A percentile compares a stretch with the other conserved stretches of the same genome.
Evolutionary conservation across 192 early-diverging fungal genomes (phyloP).

Genomic region (Chytriomyces confervae): DNA sequence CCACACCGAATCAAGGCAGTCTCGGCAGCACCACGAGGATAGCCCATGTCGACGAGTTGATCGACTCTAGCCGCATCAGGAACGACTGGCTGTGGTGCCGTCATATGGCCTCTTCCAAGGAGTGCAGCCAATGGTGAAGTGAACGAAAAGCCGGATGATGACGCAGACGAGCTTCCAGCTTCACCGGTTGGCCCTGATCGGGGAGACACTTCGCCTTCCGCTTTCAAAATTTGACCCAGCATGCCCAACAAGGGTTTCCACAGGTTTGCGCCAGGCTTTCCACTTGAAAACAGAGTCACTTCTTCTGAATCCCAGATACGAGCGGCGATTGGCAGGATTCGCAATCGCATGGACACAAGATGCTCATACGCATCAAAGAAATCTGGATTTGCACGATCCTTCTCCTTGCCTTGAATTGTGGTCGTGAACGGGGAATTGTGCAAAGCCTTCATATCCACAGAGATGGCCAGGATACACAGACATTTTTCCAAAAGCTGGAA

Average conservation of each 20-base stretch:
- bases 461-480: slow-evolving; percentile 68
- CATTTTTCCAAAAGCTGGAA: slow-evolving; percentile 60
- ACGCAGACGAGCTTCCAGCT: neutral
- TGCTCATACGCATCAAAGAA: slow-evolving; percentile 79
- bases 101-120: slow-evolving; percentile 15
- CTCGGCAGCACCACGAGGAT: slow-evolving; percentile 76
- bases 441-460: slow-evolving; percentile 74
- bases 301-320: slow-evolving; percentile 69
- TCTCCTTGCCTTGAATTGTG: slow-evolving; percentile 55
- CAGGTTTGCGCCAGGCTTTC: slow-evolving; percentile 58
- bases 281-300: slow-evolving; percentile 43
- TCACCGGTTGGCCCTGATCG: neutral
- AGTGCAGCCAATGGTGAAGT: slow-evolving; percentile 21
- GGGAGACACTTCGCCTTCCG: slow-evolving; percentile 68
- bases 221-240: slow-evolving; percentile 73
- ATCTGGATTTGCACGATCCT: slow-evolving; percentile 52
- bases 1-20: slow-evolving; percentile 75
- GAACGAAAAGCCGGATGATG: neutral
- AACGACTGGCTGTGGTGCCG: slow-evolving; percentile 48
- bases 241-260: slow-evolving; percentile 62
- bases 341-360: slow-evolving; percentile 66
- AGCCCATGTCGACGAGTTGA: slow-evolving; percentile 89
- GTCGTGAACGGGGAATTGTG: slow-evolving; percentile 75
- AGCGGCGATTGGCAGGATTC: slow-evolving; percentile 64
- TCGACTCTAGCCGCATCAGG: slow-evolving; percentile 70